These are phyloP conservation scores for Xylariaceae sp. DNA, from an alignment of 2,329 filamentous ascomycete species.

Conservation along the genomic window DNA sequence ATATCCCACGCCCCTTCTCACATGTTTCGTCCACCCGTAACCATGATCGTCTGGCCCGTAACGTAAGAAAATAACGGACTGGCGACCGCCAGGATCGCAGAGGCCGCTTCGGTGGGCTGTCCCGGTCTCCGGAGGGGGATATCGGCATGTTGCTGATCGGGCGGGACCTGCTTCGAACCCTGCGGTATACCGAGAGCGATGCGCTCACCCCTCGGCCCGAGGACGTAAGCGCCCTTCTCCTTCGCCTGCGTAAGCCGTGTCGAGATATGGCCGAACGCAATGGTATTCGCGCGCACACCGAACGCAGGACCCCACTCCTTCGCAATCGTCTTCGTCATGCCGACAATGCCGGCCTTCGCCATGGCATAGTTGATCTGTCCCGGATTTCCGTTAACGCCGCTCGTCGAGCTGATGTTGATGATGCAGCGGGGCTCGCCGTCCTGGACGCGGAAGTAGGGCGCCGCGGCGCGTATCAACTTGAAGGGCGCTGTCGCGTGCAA, in stretches of 20 bases:
- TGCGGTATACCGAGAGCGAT: slow-evolving; percentile 69
- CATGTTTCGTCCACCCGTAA: slow-evolving; percentile 70
- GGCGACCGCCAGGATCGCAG: slow-evolving; percentile 68
- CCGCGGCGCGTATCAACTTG: slow-evolving; percentile 71
- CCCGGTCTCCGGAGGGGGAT: slow-evolving; percentile 76
- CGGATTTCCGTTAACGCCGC: slow-evolving; percentile 78
- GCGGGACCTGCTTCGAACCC: slow-evolving; percentile 45
- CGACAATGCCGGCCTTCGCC: slow-evolving; percentile 77
- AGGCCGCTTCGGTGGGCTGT: slow-evolving; percentile 73
- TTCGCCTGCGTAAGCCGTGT: slow-evolving; percentile 79
- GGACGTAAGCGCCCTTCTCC: slow-evolving; percentile 75
- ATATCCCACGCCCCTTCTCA: slow-evolving; percentile 24
- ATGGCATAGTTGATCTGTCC: slow-evolving; percentile 87
- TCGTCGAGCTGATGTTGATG: slow-evolving; percentile 79
- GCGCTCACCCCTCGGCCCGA: slow-evolving; percentile 68
- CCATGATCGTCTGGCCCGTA: slow-evolving; percentile 78
- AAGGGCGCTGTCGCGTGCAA: slow-evolving; percentile 84
- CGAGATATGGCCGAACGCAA: slow-evolving; percentile 77
- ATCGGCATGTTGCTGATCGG: slow-evolving; percentile 51
- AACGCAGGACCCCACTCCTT: slow-evolving; percentile 87
- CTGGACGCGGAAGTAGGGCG: slow-evolving; percentile 81
- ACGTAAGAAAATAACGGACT: slow-evolving; percentile 83
- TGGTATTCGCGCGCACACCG: slow-evolving; percentile 74
- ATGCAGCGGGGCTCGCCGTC: slow-evolving; percentile 74
- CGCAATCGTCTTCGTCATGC: slow-evolving; percentile 82